Evolutionary conservation across 805 yeast species (phyloP), one percentile per base, ranked within the genome.

Genomic region (Teunomyces funiuensis): DNA sequence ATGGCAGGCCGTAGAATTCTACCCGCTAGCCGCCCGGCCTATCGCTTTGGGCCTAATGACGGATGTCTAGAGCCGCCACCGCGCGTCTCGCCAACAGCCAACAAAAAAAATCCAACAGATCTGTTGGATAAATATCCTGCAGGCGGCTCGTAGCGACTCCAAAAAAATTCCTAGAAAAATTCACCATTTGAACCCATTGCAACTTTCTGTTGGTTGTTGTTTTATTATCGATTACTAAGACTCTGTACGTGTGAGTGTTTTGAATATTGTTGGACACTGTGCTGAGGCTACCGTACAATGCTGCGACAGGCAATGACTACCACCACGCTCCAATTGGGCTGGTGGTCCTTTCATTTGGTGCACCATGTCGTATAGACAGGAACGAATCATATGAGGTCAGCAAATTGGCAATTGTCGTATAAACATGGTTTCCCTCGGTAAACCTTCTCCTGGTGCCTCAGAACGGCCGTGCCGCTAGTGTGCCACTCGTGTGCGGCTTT

Each of bases 81-180:
- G n/a, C n/a, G 34, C 34, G 34, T 31, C 16, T 25, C 34, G 20
- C 22, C 34, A 31, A 19, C 34, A 25, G 22, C 34, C 34, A 31
- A 31, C 34, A 31, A 31, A 31, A 31, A 31, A 31, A 31, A 31
- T 31, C 34, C 34, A 31, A 31, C 34, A 31, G 34, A 31, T 31
- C 34, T 31, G 23, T n/a, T 3, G 23, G 20, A 4, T 18, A 31
- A 19, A 19, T n/a, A 19, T 31, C 34, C 34, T 31, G 34, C 25
- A 31, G 16, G 9, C 13, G 22, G 16, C 9, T n/a, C 17, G 6
- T 4, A n/a, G 13, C 13, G 19, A 20, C 25, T 18, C 34, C 34
- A 31, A 31, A 31, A 31, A 19, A 17, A 20, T 31, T 31, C 34
- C 34, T 31, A n/a, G 34, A 14, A 28, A 19, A 31, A 31, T 31